Base-by-base conservation (phyloP, 257 asterid genomes). In the Petunia axillaris region DNA sequence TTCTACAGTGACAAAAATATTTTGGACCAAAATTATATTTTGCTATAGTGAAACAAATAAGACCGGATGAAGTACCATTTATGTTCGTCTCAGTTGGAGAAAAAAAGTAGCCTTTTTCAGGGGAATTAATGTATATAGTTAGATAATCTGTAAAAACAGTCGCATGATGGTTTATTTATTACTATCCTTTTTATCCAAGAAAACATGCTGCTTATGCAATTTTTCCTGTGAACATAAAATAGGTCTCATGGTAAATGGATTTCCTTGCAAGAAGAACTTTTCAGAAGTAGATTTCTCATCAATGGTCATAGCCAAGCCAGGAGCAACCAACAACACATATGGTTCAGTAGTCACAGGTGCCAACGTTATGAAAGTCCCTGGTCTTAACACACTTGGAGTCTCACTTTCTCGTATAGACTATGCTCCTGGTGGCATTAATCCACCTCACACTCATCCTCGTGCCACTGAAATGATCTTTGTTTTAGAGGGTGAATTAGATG, bases 381-480 rank as follows among this genome's bases (percentile, higher is more conserved):
- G 98, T 37, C 96, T 93, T 16, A 93, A 92, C 98, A 93, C 98
- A 2, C 87, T 93, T 3, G 97, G 98, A n/a, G 91, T 90, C 36
- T 91, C 97, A 64, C 76, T 93, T 15, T 64, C 98, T 1, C 90
- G 98, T 46, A 89, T 92, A 15, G 98, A 93, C 85, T 92, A 84
- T 75, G 98, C 98, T 46, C 92, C 97, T 1, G 95, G 93, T 0
- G 98, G 98, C 44, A 84, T 90, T 38, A 92, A 90, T 83, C 96
- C 98, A 7, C 97, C 98, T 4, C 98, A 92, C 90, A 93, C 93
- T 36, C 98, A 93, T 84, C 97, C 98, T 6, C 95, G 98, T 25
- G 98, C 97, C 84, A 93, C 98, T 83, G 98, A 93, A 87, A 64
- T 90, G 4, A 87, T 90, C 2, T 93, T 92, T 71, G 96, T 93